These are phyloP conservation scores for Aspergillus calidoustus DNA, from an alignment of 2,329 filamentous ascomycete genomes.

Conservation along the genomic window DNA sequence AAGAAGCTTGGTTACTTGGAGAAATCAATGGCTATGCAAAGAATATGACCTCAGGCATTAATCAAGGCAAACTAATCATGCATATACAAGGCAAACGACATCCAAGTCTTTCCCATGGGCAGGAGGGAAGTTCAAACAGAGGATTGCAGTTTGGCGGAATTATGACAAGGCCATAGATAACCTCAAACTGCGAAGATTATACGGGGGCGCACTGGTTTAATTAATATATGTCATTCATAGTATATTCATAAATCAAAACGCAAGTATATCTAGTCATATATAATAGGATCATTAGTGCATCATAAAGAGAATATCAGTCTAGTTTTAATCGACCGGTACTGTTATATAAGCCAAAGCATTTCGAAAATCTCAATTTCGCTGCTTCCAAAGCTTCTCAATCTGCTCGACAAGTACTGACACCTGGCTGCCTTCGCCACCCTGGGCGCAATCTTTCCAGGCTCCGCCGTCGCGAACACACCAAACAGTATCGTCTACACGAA, in stretches of 20 bases:
- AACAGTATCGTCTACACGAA: constrained; percentile 75
- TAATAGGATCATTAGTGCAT: too few relatives aligned
- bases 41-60: not conserved
- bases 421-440: constrained; percentile 59
- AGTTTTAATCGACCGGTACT: too few relatives aligned
- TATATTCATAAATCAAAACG: too few relatives aligned
- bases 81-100: too few relatives aligned
- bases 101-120: too few relatives aligned
- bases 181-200: too few relatives aligned
- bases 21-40: not conserved
- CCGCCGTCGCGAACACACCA: constrained; percentile 84
- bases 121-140: too few relatives aligned
- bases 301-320: not conserved
- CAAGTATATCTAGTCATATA: too few relatives aligned
- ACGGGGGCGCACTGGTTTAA: too few relatives aligned
- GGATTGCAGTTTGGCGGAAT: too few relatives aligned
- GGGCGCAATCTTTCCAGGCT: constrained; percentile 78
- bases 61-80: not conserved
- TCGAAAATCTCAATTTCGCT: constrained; percentile 31
- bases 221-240: too few relatives aligned
- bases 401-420: constrained; percentile 70
- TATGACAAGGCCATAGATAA: too few relatives aligned
- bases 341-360: not conserved
- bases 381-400: constrained; percentile 70
- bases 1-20: not conserved